These are phyloP conservation scores for Paraphaeosphaeria minitans DNA, from an alignment of 2,329 filamentous ascomycete species.

Conservation along the genomic window DNA sequence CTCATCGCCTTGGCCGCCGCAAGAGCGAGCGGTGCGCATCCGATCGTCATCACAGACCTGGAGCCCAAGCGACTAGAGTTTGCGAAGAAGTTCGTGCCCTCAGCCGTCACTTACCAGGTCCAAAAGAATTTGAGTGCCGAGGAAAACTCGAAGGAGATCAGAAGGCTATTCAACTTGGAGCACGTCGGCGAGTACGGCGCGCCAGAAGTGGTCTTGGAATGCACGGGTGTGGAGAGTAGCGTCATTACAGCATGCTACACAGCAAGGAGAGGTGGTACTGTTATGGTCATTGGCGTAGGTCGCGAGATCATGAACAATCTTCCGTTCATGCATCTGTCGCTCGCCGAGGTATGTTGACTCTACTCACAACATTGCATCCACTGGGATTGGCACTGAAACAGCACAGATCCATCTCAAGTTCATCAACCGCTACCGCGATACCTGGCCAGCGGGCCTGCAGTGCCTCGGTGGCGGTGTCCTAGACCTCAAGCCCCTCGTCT, in stretches of 20 bases:
- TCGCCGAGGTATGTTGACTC: slow-evolving; percentile 58
- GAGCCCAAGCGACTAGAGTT: slow-evolving; percentile 62
- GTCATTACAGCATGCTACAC: slow-evolving; percentile 64
- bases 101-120: slow-evolving; percentile 60
- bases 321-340: slow-evolving; percentile 69
- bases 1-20: slow-evolving; percentile 66
- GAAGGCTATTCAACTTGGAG: slow-evolving; percentile 57
- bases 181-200: slow-evolving; percentile 58
- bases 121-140: slow-evolving; percentile 52
- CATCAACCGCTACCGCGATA: slow-evolving; percentile 73
- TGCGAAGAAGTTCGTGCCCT: slow-evolving; percentile 62
- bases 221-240: slow-evolving; percentile 69
- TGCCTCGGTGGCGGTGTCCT: slow-evolving; percentile 64
- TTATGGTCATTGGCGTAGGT: slow-evolving; percentile 70
- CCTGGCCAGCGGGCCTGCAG: slow-evolving; percentile 69
- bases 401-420: slow-evolving; percentile 68
- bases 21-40: slow-evolving; percentile 66
- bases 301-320: slow-evolving; percentile 67
- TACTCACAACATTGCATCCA: background rate
- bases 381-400: background rate
- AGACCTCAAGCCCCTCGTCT: slow-evolving; percentile 66
- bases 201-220: slow-evolving; percentile 66
- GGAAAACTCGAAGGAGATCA: slow-evolving; percentile 59
- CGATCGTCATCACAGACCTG: slow-evolving; percentile 68
- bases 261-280: slow-evolving; percentile 62